phyloP scores from a whole-genome alignment of 169 alveolate genomes.

The Cryptosporidium sp. region DNA sequence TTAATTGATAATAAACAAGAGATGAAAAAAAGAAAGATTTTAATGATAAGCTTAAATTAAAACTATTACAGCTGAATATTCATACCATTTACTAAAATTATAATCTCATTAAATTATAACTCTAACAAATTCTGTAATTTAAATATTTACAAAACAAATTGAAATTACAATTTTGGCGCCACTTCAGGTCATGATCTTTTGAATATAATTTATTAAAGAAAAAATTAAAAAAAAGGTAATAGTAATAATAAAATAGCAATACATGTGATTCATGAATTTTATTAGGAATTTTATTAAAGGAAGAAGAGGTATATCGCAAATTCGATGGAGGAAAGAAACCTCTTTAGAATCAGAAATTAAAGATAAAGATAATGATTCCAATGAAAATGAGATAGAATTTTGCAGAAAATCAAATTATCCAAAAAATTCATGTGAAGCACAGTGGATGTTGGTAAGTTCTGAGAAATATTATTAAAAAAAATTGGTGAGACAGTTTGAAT shows the following conservation, averaged over 20 bases:
- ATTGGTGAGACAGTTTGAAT: not conserved
- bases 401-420: conserved; percentile 46
- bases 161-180: not conserved
- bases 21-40: too few species aligned
- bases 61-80: not conserved
- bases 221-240: not conserved
- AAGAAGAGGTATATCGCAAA: not conserved
- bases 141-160: too few species aligned
- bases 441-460: conserved; percentile 74
- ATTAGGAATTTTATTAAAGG: not conserved
- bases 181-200: not conserved
- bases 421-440: conserved; percentile 62
- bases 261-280: conserved; percentile 1
- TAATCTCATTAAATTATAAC: too few species aligned
- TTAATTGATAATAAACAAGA: not conserved
- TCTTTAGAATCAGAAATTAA: not conserved
- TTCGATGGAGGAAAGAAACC: not conserved
- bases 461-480: not conserved
- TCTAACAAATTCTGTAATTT: too few species aligned
- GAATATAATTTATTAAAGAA: not conserved
- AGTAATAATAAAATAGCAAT: not conserved
- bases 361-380: not conserved
- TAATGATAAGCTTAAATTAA: too few species aligned
- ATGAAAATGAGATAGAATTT: not conserved
- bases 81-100: too few species aligned